These are phyloP conservation scores for Lithohypha guttulata DNA, from an alignment of 2,329 filamentous ascomycete genomes.

Conservation along the genomic window DNA sequence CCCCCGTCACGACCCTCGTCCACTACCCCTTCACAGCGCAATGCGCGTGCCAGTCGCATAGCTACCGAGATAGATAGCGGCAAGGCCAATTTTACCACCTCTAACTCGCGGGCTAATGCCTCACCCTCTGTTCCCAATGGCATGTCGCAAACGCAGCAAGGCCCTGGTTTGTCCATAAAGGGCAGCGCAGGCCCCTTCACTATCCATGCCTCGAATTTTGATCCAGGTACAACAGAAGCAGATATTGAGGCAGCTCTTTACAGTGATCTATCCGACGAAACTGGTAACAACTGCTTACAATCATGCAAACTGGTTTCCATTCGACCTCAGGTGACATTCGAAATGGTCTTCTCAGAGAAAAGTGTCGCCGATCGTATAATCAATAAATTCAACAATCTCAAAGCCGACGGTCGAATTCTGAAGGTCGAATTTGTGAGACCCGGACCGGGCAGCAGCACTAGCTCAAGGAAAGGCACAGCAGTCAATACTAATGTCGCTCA, in stretches of 20 bases:
- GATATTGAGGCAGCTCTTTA: slow-evolving; percentile 53
- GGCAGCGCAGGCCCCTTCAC: slow-evolving; percentile 45
- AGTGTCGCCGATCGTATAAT: slow-evolving; percentile 49
- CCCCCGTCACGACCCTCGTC: slow-evolving; percentile 22
- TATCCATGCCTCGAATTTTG: slow-evolving; percentile 53
- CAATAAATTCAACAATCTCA: slow-evolving; percentile 52
- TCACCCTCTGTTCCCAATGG: slow-evolving; percentile 2
- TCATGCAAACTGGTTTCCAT: slow-evolving; percentile 44
- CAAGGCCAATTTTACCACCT: slow-evolving; percentile 26
- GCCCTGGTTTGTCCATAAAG: slow-evolving; percentile 42
- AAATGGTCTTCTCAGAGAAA: slow-evolving; percentile 48
- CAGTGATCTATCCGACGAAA: slow-evolving; percentile 26
- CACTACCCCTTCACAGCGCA: slow-evolving; percentile 15
- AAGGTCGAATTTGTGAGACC: slow-evolving; percentile 44
- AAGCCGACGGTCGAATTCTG: slow-evolving; percentile 51
- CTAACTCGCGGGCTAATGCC: slow-evolving; percentile 22
- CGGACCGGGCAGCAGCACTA: slow-evolving; percentile 1
- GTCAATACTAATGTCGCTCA: not conserved
- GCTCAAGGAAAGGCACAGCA: not conserved
- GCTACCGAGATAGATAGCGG: slow-evolving; percentile 21
- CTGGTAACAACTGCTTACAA: slow-evolving; percentile 32
- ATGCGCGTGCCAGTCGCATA: slow-evolving; percentile 26
- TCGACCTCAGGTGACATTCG: slow-evolving; percentile 44
- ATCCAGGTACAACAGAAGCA: slow-evolving; percentile 53
- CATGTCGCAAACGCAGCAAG: not conserved